phyloP scores from a whole-genome alignment of 352 stramenopile species.

The Elongisporangium prolatum region DNA sequence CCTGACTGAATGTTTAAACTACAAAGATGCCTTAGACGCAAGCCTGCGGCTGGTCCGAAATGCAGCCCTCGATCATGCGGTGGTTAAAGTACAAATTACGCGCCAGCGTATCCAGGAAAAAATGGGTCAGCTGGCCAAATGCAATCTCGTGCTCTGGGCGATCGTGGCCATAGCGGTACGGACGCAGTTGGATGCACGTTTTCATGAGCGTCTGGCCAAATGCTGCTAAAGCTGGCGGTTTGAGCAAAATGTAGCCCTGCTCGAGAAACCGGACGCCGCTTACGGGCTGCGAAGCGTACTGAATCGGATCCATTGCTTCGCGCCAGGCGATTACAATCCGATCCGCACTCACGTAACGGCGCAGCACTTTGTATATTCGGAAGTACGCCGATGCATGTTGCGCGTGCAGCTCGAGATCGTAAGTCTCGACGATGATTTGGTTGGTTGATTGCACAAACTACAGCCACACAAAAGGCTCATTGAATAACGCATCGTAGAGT shows the following conservation, averaged over 20 bases:
- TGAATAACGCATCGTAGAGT: too few species aligned
- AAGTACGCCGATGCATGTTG: conserved; percentile 5
- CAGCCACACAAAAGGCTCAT: background rate
- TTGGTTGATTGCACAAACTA: conserved; percentile 2
- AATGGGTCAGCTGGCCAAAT: conserved; percentile 30
- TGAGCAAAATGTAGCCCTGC: conserved; percentile 37
- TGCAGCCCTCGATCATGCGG: conserved; percentile 42
- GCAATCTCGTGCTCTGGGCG: background rate
- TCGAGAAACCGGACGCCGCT: conserved; percentile 28
- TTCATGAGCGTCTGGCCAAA: conserved; percentile 17
- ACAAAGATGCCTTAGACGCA: too few species aligned
- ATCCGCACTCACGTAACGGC: background rate
- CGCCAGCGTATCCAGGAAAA: conserved; percentile 16
- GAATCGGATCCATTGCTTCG: background rate
- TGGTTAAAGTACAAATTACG: conserved; percentile 25
- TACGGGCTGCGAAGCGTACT: background rate
- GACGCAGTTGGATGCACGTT: conserved; percentile 4
- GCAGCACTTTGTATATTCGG: conserved; percentile 4
- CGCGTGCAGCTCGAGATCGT: conserved; percentile 1
- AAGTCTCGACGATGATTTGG: conserved; percentile 3
- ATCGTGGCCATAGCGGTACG: too few species aligned
- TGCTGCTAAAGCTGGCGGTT: conserved; percentile 5
- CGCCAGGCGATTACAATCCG: conserved; percentile 4
- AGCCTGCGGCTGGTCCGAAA: conserved; percentile 5
- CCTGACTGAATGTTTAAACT: too few species aligned